These are phyloP conservation scores for Fusarium sp. DNA, from an alignment of 2,329 filamentous ascomycete genomes.

Conservation along the genomic window DNA sequence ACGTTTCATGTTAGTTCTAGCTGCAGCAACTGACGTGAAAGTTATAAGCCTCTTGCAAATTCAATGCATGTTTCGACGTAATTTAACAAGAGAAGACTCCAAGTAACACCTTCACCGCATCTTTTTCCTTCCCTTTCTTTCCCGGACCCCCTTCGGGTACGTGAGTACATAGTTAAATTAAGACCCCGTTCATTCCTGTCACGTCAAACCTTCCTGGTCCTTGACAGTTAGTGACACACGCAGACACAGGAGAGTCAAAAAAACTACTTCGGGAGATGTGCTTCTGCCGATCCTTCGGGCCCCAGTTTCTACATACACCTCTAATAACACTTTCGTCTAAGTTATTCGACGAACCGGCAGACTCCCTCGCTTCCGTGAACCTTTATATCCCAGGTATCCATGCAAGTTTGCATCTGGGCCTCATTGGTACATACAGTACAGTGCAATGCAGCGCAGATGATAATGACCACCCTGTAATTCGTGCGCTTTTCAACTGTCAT, in stretches of 20 bases:
- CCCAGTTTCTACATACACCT: not conserved
- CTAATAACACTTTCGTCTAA: not conserved
- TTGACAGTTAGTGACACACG: not conserved
- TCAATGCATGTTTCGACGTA: constrained; percentile 16
- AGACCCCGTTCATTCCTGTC: not conserved
- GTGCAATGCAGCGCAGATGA: not conserved
- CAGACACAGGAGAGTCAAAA: not conserved
- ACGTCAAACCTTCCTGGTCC: constrained; percentile 13
- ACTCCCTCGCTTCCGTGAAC: constrained; percentile 7
- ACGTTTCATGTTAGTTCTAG: constrained; percentile 12
- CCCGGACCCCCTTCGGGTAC: too few relatives aligned
- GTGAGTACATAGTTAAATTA: constrained; percentile 3
- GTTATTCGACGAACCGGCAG: not conserved
- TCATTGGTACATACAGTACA: constrained; percentile 1
- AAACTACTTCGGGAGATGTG: constrained; percentile 1
- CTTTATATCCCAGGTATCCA: constrained; percentile 6
- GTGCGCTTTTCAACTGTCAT: not conserved
- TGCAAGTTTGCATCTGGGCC: not conserved
- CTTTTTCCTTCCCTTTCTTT: not conserved
- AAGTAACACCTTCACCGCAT: not conserved
- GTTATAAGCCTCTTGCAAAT: constrained; percentile 14
- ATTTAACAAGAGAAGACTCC: not conserved
- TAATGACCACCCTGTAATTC: not conserved
- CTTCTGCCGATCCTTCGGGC: constrained; percentile 30
- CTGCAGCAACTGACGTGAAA: constrained; percentile 3